Base-by-base conservation (phyloP, 768 basidiomycete genomes). In the Boletus reticulatus region DNA sequence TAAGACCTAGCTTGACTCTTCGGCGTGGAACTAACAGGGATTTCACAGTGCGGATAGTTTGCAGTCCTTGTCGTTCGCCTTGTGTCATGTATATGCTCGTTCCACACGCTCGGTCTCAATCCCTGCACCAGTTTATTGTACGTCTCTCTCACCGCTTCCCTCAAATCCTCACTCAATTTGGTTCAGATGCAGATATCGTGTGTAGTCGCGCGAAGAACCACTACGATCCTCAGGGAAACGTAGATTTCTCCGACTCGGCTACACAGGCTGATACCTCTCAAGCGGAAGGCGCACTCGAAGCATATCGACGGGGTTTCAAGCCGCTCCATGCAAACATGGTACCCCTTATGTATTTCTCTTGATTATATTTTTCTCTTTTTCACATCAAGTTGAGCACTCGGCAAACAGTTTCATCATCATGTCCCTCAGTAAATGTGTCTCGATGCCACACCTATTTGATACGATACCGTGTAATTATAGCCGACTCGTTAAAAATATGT, bases 201-300 rank as follows among this genome's bases (percentile, higher is more conserved):
- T 92, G 90, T 65, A 77, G 87, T 1, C 81, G 91, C 4, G 87
- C 89, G 0, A 90, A 88, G 72, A 89, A 90, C 62, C 89, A 92
- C 61, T 92, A 88, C 61, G 82, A 85, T 54, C 89, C 90, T 2
- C 73, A 77, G 19, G 75, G 74, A n/a, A 67, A 72, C 7, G 59
- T 89, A 0, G 81, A 85, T 60, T 77, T 87, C 56, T 82, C 84
- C 0, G 87, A 87, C 13, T 76, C 80, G 0, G 79, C 75, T n/a
- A 83, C 82, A 2, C 75, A 80, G 29, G 64, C 61, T 17, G 78
- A 79, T 57, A 72, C 76, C 1, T 68, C 67, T 1, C 72, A 74
- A 52, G 76, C 72, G 0, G 76, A 78, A 22, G 66, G 70, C 5
- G 68, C 75, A 17, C 71, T 84, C 5, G 79, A 81, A 42, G 74